A percentile compares a stretch with the other conserved stretches of the same genome.
Evolutionary conservation across 371 early-diverging fungal genomes (phyloP).

Genomic region (Blakeslea trispora): DNA sequence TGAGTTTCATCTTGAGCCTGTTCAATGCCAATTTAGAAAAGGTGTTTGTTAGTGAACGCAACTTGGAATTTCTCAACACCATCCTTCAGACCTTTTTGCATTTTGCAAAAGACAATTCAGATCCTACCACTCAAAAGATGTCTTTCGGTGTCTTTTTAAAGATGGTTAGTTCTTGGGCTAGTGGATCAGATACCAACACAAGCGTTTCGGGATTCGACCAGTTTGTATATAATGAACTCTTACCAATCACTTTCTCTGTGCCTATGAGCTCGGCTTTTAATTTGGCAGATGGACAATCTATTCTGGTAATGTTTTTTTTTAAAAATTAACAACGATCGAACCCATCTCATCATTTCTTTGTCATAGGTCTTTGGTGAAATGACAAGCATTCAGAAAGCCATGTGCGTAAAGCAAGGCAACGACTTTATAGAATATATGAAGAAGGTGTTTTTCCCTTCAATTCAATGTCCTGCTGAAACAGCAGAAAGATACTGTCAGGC

Average conservation of each 20-base stretch:
- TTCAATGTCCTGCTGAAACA: slow-evolving; percentile 67
- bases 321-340: too few relatives aligned
- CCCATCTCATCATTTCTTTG: too few relatives aligned
- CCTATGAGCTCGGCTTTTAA: slow-evolving; percentile 80
- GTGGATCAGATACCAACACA: slow-evolving; percentile 24
- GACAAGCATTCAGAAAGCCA: slow-evolving; percentile 71
- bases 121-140: slow-evolving; percentile 75
- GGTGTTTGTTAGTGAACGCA: slow-evolving; percentile 77
- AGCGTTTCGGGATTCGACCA: slow-evolving; percentile 58
- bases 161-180: slow-evolving; percentile 81
- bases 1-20: slow-evolving; percentile 78
- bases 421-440: slow-evolving; percentile 70
- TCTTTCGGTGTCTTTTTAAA: slow-evolving; percentile 83
- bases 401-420: slow-evolving; percentile 63
- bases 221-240: slow-evolving; percentile 79
- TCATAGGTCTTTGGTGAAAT: slow-evolving; percentile 78
- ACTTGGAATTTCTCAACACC: slow-evolving; percentile 69
- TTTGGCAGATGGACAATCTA: slow-evolving; percentile 78
- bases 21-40: slow-evolving; percentile 82
- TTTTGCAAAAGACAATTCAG: slow-evolving; percentile 74
- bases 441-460: slow-evolving; percentile 65
- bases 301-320: slow-evolving; percentile 50
- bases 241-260: slow-evolving; percentile 80
- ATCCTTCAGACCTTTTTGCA: slow-evolving; percentile 80
- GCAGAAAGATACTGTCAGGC: slow-evolving; percentile 68